Conservation (phyloP, 1,284 basidiomycete genomes). For the Naganishia sp. region DNA sequence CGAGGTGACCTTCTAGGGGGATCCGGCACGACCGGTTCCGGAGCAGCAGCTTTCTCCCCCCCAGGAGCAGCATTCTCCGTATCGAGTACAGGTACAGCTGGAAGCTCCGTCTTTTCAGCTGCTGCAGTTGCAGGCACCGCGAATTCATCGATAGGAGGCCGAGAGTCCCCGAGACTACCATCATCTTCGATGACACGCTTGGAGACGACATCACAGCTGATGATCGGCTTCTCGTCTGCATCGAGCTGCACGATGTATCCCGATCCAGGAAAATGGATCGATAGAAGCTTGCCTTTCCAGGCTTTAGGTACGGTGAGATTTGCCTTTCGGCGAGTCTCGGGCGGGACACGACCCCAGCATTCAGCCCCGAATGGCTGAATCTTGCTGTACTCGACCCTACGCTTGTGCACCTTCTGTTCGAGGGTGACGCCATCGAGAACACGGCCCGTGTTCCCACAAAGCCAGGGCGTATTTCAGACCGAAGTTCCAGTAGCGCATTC, state of each 20-base stretch:
- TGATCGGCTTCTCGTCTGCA: background rate
- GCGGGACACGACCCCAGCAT: conserved; percentile 25
- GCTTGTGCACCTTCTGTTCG: conserved; percentile 20
- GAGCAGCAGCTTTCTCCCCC: background rate
- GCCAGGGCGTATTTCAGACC: conserved; percentile 20
- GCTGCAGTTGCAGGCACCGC: background rate
- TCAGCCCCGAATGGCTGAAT: conserved; percentile 29
- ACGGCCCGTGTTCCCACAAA: conserved; percentile 32
- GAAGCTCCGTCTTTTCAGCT: background rate
- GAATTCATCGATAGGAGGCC: background rate
- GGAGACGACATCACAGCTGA: conserved; percentile 22
- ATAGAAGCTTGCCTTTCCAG: conserved; percentile 3
- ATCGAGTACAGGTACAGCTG: background rate
- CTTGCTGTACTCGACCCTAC: conserved; percentile 6
- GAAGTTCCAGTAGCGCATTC: conserved; percentile 30
- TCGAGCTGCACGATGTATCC: conserved; percentile 19
- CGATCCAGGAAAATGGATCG: background rate
- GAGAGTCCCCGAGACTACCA: background rate
- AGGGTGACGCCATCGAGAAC: conserved; percentile 18
- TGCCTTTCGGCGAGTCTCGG: conserved; percentile 17
- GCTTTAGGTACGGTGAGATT: conserved; percentile 28
- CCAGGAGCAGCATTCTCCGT: conserved; percentile 1
- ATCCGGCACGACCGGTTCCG: background rate
- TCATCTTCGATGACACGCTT: conserved; percentile 7
- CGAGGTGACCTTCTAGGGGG: background rate